Conservation (phyloP, 1,139 yeast species). For the Yamadazyma mexicana region DNA sequence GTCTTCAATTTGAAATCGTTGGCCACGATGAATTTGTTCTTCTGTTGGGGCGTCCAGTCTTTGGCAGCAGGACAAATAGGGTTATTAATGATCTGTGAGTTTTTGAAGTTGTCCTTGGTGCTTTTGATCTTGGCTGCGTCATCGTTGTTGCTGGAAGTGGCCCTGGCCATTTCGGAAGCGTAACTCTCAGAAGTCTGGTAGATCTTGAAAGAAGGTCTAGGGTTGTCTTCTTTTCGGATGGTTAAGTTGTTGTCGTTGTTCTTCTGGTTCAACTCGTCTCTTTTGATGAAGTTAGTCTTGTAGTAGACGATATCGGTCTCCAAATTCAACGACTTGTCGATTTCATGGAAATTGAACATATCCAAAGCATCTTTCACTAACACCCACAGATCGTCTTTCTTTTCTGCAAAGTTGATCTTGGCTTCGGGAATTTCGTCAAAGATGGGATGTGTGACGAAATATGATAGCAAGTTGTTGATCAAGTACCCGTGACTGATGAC, state of each 20-base stretch:
- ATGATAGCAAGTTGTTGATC: constrained; percentile 40
- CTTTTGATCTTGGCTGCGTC: neutral
- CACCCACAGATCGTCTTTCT: constrained; percentile 28
- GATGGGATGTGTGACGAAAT: constrained; percentile 46
- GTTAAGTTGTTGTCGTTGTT: constrained; percentile 6
- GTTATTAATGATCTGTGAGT: constrained; percentile 17
- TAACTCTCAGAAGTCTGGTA: constrained; percentile 15
- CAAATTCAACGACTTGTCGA: constrained; percentile 37
- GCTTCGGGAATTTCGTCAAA: constrained; percentile 50
- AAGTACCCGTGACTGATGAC: constrained; percentile 47
- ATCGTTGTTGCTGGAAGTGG: neutral
- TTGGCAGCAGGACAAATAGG: constrained; percentile 44
- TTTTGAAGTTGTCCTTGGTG: constrained; percentile 14
- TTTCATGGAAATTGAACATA: constrained; percentile 24
- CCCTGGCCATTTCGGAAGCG: constrained; percentile 9
- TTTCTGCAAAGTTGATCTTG: constrained; percentile 33
- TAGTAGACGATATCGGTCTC: constrained; percentile 48
- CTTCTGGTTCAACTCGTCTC: constrained; percentile 28
- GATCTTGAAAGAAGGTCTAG: constrained; percentile 19
- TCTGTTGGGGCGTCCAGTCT: constrained; percentile 36
- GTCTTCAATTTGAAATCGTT: constrained; percentile 37
- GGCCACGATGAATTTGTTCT: constrained; percentile 29
- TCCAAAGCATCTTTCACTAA: constrained; percentile 36
- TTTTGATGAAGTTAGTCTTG: constrained; percentile 45
- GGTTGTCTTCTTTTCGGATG: constrained; percentile 15